phyloP scores from a whole-genome alignment of 1,284 basidiomycete genomes.

The Limonomyces culmigenus region DNA sequence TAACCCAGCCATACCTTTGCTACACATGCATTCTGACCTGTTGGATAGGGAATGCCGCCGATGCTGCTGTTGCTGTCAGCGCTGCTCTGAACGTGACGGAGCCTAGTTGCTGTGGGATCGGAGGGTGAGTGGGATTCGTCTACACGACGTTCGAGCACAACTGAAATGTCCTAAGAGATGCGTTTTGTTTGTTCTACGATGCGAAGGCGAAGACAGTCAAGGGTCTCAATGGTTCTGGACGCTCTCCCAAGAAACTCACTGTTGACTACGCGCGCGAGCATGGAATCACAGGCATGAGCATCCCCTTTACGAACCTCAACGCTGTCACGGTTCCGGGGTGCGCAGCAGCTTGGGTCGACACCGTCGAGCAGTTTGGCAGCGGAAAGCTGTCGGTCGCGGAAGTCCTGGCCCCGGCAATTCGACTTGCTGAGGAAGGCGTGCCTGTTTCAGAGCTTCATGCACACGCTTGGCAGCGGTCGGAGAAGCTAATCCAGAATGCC shows the following conservation, averaged over 20 bases:
- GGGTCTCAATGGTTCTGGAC: conserved; percentile 78
- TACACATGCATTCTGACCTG: background rate
- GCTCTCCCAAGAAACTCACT: conserved; percentile 64
- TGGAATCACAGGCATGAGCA: conserved; percentile 51
- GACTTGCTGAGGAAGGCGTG: conserved; percentile 73
- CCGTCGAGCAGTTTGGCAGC: conserved; percentile 69
- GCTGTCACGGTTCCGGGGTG: conserved; percentile 83
- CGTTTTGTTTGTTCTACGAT: conserved; percentile 87
- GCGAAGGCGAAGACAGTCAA: conserved; percentile 66
- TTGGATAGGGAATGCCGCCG: conserved; percentile 21
- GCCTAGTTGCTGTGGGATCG: conserved; percentile 67
- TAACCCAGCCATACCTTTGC: conserved; percentile 53
- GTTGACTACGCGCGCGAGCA: conserved; percentile 57
- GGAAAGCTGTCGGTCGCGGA: conserved; percentile 67
- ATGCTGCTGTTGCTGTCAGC: conserved; percentile 67
- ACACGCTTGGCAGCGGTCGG: conserved; percentile 51
- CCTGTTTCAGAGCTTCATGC: conserved; percentile 71
- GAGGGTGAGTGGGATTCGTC: conserved; percentile 33
- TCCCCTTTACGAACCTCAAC: conserved; percentile 67
- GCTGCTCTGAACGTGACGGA: conserved; percentile 84
- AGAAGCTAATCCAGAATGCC: conserved; percentile 62
- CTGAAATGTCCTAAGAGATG: conserved; percentile 36
- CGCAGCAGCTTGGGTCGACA: conserved; percentile 87
- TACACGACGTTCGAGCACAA: background rate
- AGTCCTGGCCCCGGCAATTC: conserved; percentile 78